Base-by-base conservation (phyloP, 1,284 basidiomycete species). In the Cryptococcus sp. region DNA sequence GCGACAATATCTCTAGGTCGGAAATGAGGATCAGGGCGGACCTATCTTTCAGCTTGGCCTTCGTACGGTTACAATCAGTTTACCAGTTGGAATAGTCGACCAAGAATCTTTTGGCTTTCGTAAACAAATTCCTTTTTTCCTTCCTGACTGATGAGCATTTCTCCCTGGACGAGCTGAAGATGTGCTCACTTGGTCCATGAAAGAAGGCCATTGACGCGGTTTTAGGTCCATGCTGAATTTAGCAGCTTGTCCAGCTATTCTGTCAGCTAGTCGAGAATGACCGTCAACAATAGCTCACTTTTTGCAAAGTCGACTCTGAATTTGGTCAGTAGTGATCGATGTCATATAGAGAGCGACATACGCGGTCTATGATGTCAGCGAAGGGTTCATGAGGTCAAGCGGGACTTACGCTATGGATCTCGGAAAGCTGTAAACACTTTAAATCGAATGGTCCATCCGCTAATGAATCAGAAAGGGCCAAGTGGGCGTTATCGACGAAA, bases 281-380 rank as follows among this genome's bases (percentile, higher is more conserved):
- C 13, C 4, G 18, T 31, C n/a, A 18, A 45, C 2, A 7, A 44
- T 13, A 16, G 41, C 67, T 56, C 23, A 71, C 70, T 74, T 55
- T 76, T 76, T n/a, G 74, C 70, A 51, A 75, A 76, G 54, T 76
- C 74, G 22, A 76, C 74, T 9, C 67, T 70, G 46, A 7, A 22
- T 2, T 7, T 28, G 25, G 39, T 24, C n/a, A 43, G 19, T 39
- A 52, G n/a, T n/a, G n/a, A n/a, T n/a, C n/a, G n/a, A n/a, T n/a
- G n/a, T n/a, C n/a, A n/a, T n/a, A n/a, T n/a, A n/a, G n/a, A n/a
- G 0, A 37, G 9, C 14, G 46, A 56, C 60, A 45, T 49, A 70
- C 66, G 69, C 69, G 24, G 62, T 69, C 67, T 70, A 46, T 10
- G 52, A 67, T 11, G 7, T 7, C 18, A 41, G 7, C 28, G 16